Percentiles rank a stretch among this genome's conserved stretches.
These are phyloP conservation scores for Collybia sp. DNA, from an alignment of 768 basidiomycete species.

Conservation along the genomic window DNA sequence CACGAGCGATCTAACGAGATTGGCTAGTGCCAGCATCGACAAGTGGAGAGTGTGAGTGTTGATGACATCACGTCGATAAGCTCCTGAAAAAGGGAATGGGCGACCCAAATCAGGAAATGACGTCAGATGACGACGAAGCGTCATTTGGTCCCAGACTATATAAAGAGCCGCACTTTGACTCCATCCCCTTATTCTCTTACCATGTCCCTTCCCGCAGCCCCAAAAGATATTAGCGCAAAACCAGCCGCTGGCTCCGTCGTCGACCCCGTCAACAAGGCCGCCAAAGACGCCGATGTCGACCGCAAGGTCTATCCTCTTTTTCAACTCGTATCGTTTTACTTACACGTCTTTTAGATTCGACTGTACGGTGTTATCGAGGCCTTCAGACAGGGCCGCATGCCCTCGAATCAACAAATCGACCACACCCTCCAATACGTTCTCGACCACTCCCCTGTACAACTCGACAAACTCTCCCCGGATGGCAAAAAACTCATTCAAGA, in stretches of 20 bases:
- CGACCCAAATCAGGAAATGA: too few species aligned
- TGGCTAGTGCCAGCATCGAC: too few species aligned
- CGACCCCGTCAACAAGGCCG: slow-evolving; percentile 54
- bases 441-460: slow-evolving; percentile 51
- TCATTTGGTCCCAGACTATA: too few species aligned
- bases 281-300: slow-evolving; percentile 71
- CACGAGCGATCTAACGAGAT: too few species aligned
- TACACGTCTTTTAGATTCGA: slow-evolving; percentile 41
- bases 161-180: too few species aligned
- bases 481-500: slow-evolving; percentile 77
- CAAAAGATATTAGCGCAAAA: slow-evolving; percentile 56
- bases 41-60: too few species aligned
- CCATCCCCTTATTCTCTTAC: slow-evolving; percentile 1
- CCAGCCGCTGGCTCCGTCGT: slow-evolving; percentile 60
- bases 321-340: slow-evolving; percentile 1
- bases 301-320: slow-evolving; percentile 47
- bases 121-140: too few species aligned
- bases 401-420: slow-evolving; percentile 80
- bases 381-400: slow-evolving; percentile 73
- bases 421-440: slow-evolving; percentile 63
- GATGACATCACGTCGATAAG: too few species aligned
- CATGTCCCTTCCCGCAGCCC: slow-evolving; percentile 67
- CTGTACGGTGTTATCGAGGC: slow-evolving; percentile 81
- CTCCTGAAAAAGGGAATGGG: too few species aligned
- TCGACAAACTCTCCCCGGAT: slow-evolving; percentile 65